Base-by-base conservation (phyloP, 331 rosid species). In the Quercus phellos region DNA sequence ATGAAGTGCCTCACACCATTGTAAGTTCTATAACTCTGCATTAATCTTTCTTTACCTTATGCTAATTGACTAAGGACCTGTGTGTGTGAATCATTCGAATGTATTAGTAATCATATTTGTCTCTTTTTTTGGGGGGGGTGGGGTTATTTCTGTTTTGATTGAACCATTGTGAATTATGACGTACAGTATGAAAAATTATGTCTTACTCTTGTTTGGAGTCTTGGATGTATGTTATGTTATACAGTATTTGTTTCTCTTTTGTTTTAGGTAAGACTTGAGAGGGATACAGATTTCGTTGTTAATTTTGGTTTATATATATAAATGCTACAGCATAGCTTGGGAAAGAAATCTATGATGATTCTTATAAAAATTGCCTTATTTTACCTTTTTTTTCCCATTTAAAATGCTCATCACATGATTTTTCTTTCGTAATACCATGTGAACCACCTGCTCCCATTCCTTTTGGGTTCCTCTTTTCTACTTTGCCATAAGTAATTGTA, bases 1-100 rank as follows among this genome's bases (percentile, higher is more conserved):
- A 95, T 95, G 99, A 95, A 93, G 87, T 95, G 99, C 91, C 86
- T 95, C 76, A 95, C 98, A 60, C 98, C 98, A 35, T 90, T 79
- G 98, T 95, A 91, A 86, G 97, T 88, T 76, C 78, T 79, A 11
- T 6, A 24, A 51, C 79, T 72, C 43, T 78, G 34, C 69, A 19
- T 63, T 58, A 70, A 5, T 2, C 26, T 12, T 56, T 71, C 74
- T 61, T n/a, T 68, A 14, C 13, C 2, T 21, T 68, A 0, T 34
- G 1, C 53, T 22, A 30, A 6, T 43, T n/a, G 14, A 18, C 13
- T 55, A 2, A 17, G 26, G 60, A 9, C n/a, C 0, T 55, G 12
- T 55, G 11, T 16, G 7, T 55, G 60, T 34, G 38, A n/a, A n/a
- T 55, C 24, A 8, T 55, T n/a, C n/a, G 60, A 55, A n/a, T 17